These are phyloP conservation scores for Penicillium fuscoglaucum DNA, from an alignment of 2,329 filamentous ascomycete genomes.

Conservation along the genomic window DNA sequence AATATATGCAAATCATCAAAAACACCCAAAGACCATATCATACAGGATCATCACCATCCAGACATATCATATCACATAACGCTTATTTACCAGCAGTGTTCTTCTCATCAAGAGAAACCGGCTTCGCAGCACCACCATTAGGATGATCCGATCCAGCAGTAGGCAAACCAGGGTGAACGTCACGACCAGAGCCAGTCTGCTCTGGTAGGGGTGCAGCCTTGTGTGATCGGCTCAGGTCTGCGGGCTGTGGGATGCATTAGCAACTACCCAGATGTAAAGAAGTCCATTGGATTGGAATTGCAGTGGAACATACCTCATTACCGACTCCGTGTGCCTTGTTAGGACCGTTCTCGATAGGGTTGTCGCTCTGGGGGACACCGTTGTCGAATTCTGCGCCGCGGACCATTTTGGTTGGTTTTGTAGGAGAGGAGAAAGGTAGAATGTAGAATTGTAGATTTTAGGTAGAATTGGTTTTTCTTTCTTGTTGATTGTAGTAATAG, in stretches of 20 bases:
- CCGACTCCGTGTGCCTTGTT: conserved; percentile 40
- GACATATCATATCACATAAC: not conserved
- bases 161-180: conserved; percentile 28
- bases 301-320: conserved; percentile 27
- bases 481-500: too few relatives aligned
- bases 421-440: not conserved
- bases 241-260: conserved; percentile 23
- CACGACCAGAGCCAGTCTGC: conserved; percentile 29
- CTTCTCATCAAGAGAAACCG: conserved; percentile 36
- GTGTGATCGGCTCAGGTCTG: conserved; percentile 33
- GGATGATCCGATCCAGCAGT: conserved; percentile 23
- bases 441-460: not conserved
- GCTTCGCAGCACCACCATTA: conserved; percentile 37
- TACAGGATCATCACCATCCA: not conserved
- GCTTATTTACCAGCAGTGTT: conserved; percentile 20
- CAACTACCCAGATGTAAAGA: not conserved
- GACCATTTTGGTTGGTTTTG: conserved; percentile 34
- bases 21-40: not conserved
- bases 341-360: conserved; percentile 37
- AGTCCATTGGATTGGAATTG: not conserved
- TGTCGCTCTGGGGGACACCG: conserved; percentile 41
- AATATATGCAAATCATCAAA: not conserved
- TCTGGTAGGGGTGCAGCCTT: conserved; percentile 41
- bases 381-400: conserved; percentile 45
- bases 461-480: too few relatives aligned